A percentile compares a stretch with the other conserved stretches of the same genome.
phyloP scores from a whole-genome alignment of 371 early-diverging fungal species.

The Circinella minor region DNA sequence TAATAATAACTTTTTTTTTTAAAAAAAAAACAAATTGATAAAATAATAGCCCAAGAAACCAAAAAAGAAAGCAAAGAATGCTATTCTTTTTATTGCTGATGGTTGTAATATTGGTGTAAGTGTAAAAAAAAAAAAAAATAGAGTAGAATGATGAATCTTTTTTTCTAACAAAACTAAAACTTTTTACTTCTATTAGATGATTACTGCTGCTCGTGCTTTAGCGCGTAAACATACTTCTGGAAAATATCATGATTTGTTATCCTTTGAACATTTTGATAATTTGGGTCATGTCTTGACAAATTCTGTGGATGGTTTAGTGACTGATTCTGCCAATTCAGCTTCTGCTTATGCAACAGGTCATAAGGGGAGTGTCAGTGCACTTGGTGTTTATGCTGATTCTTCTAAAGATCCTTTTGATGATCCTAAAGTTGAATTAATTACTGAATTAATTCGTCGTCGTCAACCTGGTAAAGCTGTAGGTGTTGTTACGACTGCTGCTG shows the following conservation, averaged over 20 bases:
- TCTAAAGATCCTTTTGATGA: slow-evolving; percentile 59
- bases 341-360: slow-evolving; percentile 73
- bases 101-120: slow-evolving; percentile 66
- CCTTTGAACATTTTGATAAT: slow-evolving; percentile 67
- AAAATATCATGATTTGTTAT: slow-evolving; percentile 60
- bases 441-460: slow-evolving; percentile 74
- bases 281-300: slow-evolving; percentile 74
- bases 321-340: slow-evolving; percentile 82
- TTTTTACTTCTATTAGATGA: slow-evolving; percentile 39
- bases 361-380: slow-evolving; percentile 63
- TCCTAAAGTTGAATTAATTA: slow-evolving; percentile 67
- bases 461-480: slow-evolving; percentile 72
- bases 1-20: background rate
- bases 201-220: slow-evolving; percentile 64
- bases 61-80: slow-evolving; percentile 74
- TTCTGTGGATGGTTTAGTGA: slow-evolving; percentile 73
- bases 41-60: slow-evolving; percentile 43
- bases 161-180: background rate
- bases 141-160: background rate
- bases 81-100: slow-evolving; percentile 76
- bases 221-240: slow-evolving; percentile 61
- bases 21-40: background rate
- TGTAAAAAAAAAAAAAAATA: background rate
- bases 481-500: slow-evolving; percentile 74
- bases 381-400: slow-evolving; percentile 72